phyloP scores from a whole-genome alignment of 768 basidiomycete species.

The Trametes gibbosa region DNA sequence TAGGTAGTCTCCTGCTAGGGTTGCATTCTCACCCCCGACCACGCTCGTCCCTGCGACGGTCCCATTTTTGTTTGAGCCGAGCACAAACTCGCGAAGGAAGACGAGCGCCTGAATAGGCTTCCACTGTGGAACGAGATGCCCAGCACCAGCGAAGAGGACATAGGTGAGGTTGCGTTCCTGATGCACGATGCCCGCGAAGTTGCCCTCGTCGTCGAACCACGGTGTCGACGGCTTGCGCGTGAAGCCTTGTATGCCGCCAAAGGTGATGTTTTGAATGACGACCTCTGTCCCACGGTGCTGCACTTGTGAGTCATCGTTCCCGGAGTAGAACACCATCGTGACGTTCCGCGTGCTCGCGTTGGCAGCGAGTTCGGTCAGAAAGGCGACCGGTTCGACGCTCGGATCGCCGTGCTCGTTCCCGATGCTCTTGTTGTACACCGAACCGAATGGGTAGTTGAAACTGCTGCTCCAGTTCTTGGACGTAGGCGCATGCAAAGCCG shows the following conservation, averaged over 20 bases:
- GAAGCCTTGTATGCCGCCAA: slow-evolving; percentile 74
- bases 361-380: slow-evolving; percentile 60
- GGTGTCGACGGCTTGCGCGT: slow-evolving; percentile 63
- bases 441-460: slow-evolving; percentile 37
- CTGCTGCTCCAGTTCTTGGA: slow-evolving; percentile 44
- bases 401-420: slow-evolving; percentile 17
- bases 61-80: slow-evolving; percentile 60
- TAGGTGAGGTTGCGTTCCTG: slow-evolving; percentile 63
- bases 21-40: slow-evolving; percentile 49
- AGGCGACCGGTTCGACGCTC: slow-evolving; percentile 52
- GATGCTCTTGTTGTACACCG: slow-evolving; percentile 16
- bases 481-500: slow-evolving; percentile 67
- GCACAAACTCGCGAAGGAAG: slow-evolving; percentile 63
- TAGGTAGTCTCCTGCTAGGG: slow-evolving; percentile 43
- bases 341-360: slow-evolving; percentile 54
- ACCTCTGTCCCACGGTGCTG: slow-evolving; percentile 58
- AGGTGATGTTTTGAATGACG: slow-evolving; percentile 64
- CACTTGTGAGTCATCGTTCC: slow-evolving; percentile 66
- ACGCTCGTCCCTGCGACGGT: slow-evolving; percentile 41
- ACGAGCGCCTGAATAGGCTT: slow-evolving; percentile 53
- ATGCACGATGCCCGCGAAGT: slow-evolving; percentile 66
- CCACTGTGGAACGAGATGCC: slow-evolving; percentile 37
- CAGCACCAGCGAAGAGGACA: slow-evolving; percentile 36
- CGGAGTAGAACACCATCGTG: slow-evolving; percentile 57
- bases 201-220: slow-evolving; percentile 58